These are phyloP conservation scores for Camelina hispida DNA, from an alignment of 345 rosid species.

Conservation along the genomic window DNA sequence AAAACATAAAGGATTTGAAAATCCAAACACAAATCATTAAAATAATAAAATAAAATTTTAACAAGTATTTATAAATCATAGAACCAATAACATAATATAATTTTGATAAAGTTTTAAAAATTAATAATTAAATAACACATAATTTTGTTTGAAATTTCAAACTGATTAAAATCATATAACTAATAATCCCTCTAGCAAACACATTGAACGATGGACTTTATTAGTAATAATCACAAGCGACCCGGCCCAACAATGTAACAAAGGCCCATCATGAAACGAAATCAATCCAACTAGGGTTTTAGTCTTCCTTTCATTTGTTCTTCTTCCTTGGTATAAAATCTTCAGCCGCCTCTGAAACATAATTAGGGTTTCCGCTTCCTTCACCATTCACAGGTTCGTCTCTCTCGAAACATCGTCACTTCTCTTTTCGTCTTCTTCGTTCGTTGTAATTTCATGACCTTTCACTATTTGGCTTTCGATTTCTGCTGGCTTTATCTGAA, in stretches of 20 bases:
- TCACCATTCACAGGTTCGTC: conserved; percentile 42
- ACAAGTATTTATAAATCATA: too few relatives aligned
- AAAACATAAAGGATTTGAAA: too few relatives aligned
- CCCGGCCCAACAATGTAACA: neutral
- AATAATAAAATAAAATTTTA: too few relatives aligned
- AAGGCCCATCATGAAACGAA: neutral
- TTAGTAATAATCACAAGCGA: neutral
- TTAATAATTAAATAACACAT: too few relatives aligned
- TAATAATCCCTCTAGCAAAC: too few relatives aligned
- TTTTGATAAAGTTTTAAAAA: too few relatives aligned
- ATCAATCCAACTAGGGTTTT: conserved; percentile 29
- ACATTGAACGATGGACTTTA: conserved; percentile 6
- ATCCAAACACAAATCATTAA: too few relatives aligned
- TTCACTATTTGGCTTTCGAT: neutral
- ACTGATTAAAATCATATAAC: too few relatives aligned
- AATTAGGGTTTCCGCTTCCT: conserved; percentile 34
- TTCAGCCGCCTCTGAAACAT: conserved; percentile 28
- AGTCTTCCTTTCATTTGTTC: conserved; percentile 5
- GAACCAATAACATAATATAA: too few relatives aligned
- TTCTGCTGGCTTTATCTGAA: neutral
- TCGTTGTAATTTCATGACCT: neutral
- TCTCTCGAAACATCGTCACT: neutral
- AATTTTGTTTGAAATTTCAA: too few relatives aligned
- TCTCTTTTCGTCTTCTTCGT: neutral
- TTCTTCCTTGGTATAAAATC: conserved; percentile 20